Conservation (phyloP, 495 filamentous ascomycete species). For the Tuber microsphaerosporum region DNA sequence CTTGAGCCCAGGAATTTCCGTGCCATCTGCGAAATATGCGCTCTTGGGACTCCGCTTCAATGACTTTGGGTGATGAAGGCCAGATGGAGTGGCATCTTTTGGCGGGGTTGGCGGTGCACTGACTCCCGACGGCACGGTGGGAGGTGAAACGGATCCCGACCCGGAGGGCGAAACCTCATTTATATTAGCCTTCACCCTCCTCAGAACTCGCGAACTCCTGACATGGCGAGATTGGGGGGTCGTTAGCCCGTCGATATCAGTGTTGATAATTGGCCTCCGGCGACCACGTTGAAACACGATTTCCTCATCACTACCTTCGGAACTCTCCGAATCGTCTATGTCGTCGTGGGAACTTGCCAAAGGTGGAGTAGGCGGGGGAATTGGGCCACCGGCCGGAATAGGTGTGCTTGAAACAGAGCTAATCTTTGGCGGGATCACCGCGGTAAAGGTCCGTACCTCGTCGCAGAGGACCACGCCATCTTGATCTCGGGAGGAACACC, state of each 20-base stretch:
- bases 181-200: constrained; percentile 33
- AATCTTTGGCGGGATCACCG: constrained; percentile 22
- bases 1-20: constrained; percentile 10
- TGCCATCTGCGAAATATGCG: constrained; percentile 29
- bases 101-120: constrained; percentile 25
- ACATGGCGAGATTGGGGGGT: neutral
- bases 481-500: constrained; percentile 31
- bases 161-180: constrained; percentile 23
- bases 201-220: constrained; percentile 28
- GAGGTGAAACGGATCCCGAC: constrained; percentile 11
- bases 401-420: constrained; percentile 9
- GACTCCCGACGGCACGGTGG: constrained; percentile 9
- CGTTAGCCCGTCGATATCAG: neutral
- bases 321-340: constrained; percentile 17
- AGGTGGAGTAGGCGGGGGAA: constrained; percentile 27
- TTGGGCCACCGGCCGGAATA: constrained; percentile 9
- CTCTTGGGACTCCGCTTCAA: constrained; percentile 31
- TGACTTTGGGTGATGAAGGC: constrained; percentile 29
- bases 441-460: constrained; percentile 30
- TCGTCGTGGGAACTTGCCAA: constrained; percentile 26
- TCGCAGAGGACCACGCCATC: constrained; percentile 24
- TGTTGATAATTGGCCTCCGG: neutral
- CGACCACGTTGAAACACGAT: constrained; percentile 2
- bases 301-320: neutral
- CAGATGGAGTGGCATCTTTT: constrained; percentile 23